phyloP scores from a whole-genome alignment of 2,329 filamentous ascomycete genomes.

The Cladophialophora psammophila region DNA sequence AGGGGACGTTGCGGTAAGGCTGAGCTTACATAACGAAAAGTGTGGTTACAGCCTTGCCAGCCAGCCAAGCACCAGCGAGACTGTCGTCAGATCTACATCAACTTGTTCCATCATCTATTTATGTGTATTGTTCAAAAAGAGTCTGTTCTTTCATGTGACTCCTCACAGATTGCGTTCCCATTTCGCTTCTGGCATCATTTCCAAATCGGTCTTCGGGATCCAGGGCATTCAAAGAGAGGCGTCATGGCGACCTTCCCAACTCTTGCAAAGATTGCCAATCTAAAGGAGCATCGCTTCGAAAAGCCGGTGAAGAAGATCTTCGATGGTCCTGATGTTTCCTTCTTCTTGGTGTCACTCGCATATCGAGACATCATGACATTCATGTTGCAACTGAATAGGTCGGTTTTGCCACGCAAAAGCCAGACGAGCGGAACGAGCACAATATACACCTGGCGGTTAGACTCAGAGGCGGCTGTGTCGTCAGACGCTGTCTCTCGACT shows the following conservation, averaged over 20 bases:
- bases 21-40: not conserved
- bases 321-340: slow-evolving; percentile 79
- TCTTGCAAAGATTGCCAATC: slow-evolving; percentile 22
- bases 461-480: slow-evolving; percentile 53
- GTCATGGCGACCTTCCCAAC: slow-evolving; percentile 24
- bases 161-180: not conserved
- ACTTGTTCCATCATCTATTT: not conserved
- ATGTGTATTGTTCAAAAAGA: not conserved
- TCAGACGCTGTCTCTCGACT: slow-evolving; percentile 69
- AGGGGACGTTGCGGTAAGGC: slow-evolving; percentile 4
- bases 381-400: slow-evolving; percentile 85
- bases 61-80: not conserved
- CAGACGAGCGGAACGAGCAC: slow-evolving; percentile 44
- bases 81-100: not conserved
- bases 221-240: too few species aligned
- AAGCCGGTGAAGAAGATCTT: slow-evolving; percentile 82
- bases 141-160: not conserved
- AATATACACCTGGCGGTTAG: slow-evolving; percentile 61
- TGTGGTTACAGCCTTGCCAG: not conserved
- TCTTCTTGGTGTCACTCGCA: slow-evolving; percentile 80
- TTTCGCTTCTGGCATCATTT: not conserved
- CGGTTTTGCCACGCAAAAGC: slow-evolving; percentile 75
- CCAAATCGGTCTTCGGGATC: not conserved
- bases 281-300: slow-evolving; percentile 63
- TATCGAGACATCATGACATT: slow-evolving; percentile 89